Evolutionary conservation across 2,329 filamentous ascomycete genomes (phyloP), one percentile per base, ranked within the genome.

Genomic region (Venturia effusa): DNA sequence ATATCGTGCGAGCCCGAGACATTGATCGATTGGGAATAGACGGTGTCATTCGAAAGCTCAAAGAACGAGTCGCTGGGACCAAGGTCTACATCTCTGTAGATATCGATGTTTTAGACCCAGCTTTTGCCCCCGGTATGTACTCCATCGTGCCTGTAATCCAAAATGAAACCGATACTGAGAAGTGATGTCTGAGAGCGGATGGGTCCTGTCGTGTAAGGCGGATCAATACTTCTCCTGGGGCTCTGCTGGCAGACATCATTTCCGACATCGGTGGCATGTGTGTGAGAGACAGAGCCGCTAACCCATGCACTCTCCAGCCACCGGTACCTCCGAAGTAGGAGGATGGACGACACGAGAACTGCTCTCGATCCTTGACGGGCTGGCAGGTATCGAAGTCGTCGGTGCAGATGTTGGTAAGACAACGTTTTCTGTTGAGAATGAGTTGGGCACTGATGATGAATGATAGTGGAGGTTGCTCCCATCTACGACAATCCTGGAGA

Each of bases 281-380:
- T 17, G 3, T 22, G 54, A 57, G 19, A 7, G 15, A 57, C 40
- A 3, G 39, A 51, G 19, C 13, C 40, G 15, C 34, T 65, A 30
- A 66, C 59, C 15, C 15, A 27, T 60, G 32, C 54, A 30, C 34
- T 51, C 39, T n/a, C 24, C 61, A 74, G 81, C 77, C 10, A 86
- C 84, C 0, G 84, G 84, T 2, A 86, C 84, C 1, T 79, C 83
- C 11, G 84, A 86, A 69, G 81, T 83, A 1, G 84, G 84, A 57
- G 84, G 84, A 3, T 86, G 84, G 84, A 80, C 78, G 0, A 85
- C 83, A 0, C 77, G 84, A 43, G 84, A 86, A 68, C 72, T 86
- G 30, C 72, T 84, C 48, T 82, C 81, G 0, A 82, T 86, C 64
- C 72, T 86, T 27, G 82, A 84, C 67, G 83, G 83, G 0, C 74